Evolutionary conservation across 345 rosid genomes (phyloP), one percentile per base, ranked within the genome.

Genomic region (Fremontodendron californicum): DNA sequence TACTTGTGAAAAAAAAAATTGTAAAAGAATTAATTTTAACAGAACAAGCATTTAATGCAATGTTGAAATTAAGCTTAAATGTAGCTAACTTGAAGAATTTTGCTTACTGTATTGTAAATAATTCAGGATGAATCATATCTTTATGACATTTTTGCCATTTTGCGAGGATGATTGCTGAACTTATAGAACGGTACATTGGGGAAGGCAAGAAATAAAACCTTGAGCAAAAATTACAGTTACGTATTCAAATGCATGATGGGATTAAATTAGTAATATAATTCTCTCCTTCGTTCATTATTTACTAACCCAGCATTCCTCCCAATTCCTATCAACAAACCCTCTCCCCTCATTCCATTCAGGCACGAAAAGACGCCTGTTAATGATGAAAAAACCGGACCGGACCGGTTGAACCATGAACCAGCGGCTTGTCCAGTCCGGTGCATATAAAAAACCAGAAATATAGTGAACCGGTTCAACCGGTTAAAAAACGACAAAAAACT

Each of bases 221-320:
- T 6, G 18, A 67, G 71, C 33, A 66, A 66, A 37, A 39, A 4
- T 55, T n/a, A 9, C 18, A 21, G 9, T 12, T 23, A 9, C 9
- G 61, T 23, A 55, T 9, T 55, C 8, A 4, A 54, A 37, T n/a
- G 29, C 12, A 65, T 18, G 49, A 39, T 10, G 3, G 9, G 49
- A 21, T 66, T 66, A 66, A 66, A 66, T 66, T n/a, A 9, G 71
- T 40, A 65, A 66, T 40, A n/a, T 9, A 19, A 40, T 40, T 68
- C 72, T 68, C 37, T 8, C 21, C 9, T 7, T 23, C 54, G 21
- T 68, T 68, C 72, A 68, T 27, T 13, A 23, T 68, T 67, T 33
- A 6, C 19, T 19, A 64, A 64, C 45, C 69, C 0, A 64, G 23
- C 2, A 18, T 37, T 64, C 27, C 70, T 65, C 23, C 70, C 71